phyloP scores from a whole-genome alignment of 805 yeast genomes.

The Ogataea chonburiensis region DNA sequence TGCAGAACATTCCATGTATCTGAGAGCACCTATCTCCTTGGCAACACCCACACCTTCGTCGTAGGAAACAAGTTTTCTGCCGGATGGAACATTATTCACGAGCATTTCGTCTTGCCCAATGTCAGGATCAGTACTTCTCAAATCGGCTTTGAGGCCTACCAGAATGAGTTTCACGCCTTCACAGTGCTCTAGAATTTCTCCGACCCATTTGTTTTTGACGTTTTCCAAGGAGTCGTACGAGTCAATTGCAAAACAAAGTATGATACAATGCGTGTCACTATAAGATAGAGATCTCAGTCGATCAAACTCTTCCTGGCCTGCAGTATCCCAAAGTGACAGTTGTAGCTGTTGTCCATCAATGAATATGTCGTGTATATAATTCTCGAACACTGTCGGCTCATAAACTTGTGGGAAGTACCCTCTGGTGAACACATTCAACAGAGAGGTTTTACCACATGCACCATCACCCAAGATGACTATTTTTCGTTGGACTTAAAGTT shows the following conservation, averaged over 20 bases:
- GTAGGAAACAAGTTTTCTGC: conserved; percentile 66
- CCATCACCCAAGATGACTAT: conserved; percentile 96
- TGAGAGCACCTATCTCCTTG: conserved; percentile 85
- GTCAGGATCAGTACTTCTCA: conserved; percentile 61
- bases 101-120: conserved; percentile 29
- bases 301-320: conserved; percentile 98
- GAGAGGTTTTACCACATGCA: conserved; percentile 97
- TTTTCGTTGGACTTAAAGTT: conserved; percentile 68
- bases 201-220: conserved; percentile 95
- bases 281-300: conserved; percentile 88
- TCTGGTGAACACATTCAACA: conserved; percentile 90
- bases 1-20: conserved; percentile 96
- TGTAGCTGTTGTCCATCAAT: conserved; percentile 93
- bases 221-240: conserved; percentile 92
- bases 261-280: conserved; percentile 94
- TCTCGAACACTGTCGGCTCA: conserved; percentile 97
- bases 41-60: conserved; percentile 95
- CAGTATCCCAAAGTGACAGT: conserved; percentile 95
- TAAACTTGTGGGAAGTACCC: conserved; percentile 98
- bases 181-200: conserved; percentile 95
- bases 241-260: conserved; percentile 94
- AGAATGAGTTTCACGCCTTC: conserved; percentile 92
- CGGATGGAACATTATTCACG: conserved; percentile 23
- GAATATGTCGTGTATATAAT: conserved; percentile 94
- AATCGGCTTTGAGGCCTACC: conserved; percentile 93